phyloP scores from a whole-genome alignment of 1,284 basidiomycete genomes.

The Veloboletus limbatus region DNA sequence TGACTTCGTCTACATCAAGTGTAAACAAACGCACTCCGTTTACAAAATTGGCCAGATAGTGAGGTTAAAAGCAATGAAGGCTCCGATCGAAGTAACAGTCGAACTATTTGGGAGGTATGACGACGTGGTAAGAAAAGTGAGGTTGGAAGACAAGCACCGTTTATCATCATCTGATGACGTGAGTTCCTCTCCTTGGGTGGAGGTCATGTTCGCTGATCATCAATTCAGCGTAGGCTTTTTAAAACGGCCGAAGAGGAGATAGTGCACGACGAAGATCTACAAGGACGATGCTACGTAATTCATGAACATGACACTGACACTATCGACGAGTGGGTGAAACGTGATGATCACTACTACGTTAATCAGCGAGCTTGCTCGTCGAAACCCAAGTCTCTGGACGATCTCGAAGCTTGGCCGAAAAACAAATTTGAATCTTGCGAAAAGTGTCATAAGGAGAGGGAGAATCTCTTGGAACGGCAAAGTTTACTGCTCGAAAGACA shows the following conservation, averaged over 20 bases:
- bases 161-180: conserved; percentile 34
- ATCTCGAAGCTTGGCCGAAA: conserved; percentile 33
- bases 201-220: conserved; percentile 5
- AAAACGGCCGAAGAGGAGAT: conserved; percentile 29
- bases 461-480: conserved; percentile 27
- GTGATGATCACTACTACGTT: conserved; percentile 57
- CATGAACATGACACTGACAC: conserved; percentile 26
- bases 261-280: conserved; percentile 39
- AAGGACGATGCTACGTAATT: conserved; percentile 48
- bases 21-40: conserved; percentile 26
- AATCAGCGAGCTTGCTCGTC: conserved; percentile 32
- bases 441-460: conserved; percentile 38
- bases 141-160: conserved; percentile 10
- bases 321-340: conserved; percentile 46
- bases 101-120: conserved; percentile 44
- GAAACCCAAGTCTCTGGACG: conserved; percentile 16
- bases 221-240: conserved; percentile 46
- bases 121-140: conserved; percentile 28
- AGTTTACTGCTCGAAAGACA: conserved; percentile 35
- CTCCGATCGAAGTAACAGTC: conserved; percentile 36
- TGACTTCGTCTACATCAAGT: conserved; percentile 59
- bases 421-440: conserved; percentile 35
- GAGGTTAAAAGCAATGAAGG: conserved; percentile 32
- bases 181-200: conserved; percentile 3
- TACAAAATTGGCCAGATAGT: conserved; percentile 56